These are phyloP conservation scores for Xylariaceae sp. DNA, from an alignment of 2,329 filamentous ascomycete genomes.

Conservation along the genomic window DNA sequence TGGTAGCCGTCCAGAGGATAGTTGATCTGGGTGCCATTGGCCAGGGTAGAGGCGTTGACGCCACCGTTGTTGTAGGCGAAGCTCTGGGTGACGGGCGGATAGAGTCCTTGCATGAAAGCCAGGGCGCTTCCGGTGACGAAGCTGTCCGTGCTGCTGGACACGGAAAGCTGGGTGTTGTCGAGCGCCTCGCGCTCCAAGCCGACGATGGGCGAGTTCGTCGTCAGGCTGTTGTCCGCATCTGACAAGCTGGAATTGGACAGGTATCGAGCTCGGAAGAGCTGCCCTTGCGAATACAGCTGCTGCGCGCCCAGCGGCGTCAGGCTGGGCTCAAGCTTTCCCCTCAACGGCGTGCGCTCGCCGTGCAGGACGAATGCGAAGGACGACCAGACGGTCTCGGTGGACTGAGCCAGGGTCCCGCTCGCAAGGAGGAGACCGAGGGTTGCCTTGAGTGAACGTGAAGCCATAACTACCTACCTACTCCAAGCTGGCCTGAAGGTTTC, in stretches of 20 bases:
- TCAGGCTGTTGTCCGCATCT: slow-evolving; percentile 30
- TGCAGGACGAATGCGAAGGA: slow-evolving; percentile 53
- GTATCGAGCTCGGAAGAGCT: slow-evolving; percentile 53
- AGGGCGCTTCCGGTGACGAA: slow-evolving; percentile 68
- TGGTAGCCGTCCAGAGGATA: slow-evolving; percentile 80
- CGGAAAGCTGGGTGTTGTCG: slow-evolving; percentile 50
- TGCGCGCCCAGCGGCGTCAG: slow-evolving; percentile 58
- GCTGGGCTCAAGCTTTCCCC: slow-evolving; percentile 32
- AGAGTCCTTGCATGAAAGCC: slow-evolving; percentile 83
- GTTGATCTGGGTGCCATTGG: slow-evolving; percentile 61
- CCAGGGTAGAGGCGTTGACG: slow-evolving; percentile 52
- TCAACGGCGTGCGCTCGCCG: slow-evolving; percentile 55
- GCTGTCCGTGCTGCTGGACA: slow-evolving; percentile 45
- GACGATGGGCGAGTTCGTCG: slow-evolving; percentile 43
- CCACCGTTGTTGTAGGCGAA: slow-evolving; percentile 42
- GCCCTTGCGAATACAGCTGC: slow-evolving; percentile 54
- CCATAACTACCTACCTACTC: too few species aligned
- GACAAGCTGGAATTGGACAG: slow-evolving; percentile 36
- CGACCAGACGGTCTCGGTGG: slow-evolving; percentile 50
- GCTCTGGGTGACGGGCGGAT: slow-evolving; percentile 64
- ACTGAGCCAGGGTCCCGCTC: slow-evolving; percentile 35
- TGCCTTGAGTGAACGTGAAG: slow-evolving; percentile 18
- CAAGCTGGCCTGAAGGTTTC: neutral
- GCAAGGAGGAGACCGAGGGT: slow-evolving; percentile 25
- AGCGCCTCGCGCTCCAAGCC: slow-evolving; percentile 48